A percentile compares a stretch with the other conserved stretches of the same genome.
These are phyloP conservation scores for Zopfia rhizophila DNA, from an alignment of 2,329 filamentous ascomycete species.

Conservation along the genomic window DNA sequence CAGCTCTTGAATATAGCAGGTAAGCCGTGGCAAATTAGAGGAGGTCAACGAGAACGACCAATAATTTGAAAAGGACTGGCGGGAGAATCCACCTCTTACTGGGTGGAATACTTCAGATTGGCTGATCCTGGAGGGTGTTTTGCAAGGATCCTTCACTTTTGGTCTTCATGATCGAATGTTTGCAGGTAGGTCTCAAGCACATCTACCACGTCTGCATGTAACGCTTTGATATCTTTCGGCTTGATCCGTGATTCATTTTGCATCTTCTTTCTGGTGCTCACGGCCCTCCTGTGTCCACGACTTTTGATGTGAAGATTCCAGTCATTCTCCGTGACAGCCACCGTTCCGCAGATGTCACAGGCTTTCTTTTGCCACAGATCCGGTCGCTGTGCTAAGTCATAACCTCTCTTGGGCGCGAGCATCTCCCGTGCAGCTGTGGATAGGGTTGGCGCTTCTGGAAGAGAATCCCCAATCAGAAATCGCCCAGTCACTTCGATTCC, in stretches of 20 bases:
- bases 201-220: slow-evolving; percentile 31
- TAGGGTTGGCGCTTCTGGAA: slow-evolving; percentile 66
- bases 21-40: no score
- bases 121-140: no score
- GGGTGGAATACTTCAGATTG: no score
- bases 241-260: slow-evolving; percentile 22
- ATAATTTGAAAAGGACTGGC: no score
- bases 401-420: slow-evolving; percentile 65
- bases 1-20: no score
- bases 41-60: no score
- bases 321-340: slow-evolving; percentile 65
- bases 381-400: slow-evolving; percentile 55
- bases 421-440: slow-evolving; percentile 66
- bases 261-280: slow-evolving; percentile 39
- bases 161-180: slow-evolving; percentile 16
- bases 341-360: slow-evolving; percentile 76
- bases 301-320: slow-evolving; percentile 68
- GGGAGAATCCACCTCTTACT: no score
- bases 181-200: slow-evolving; percentile 34
- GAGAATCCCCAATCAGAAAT: slow-evolving; percentile 67
- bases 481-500: slow-evolving; percentile 69
- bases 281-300: slow-evolving; percentile 61
- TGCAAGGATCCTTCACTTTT: no score
- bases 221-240: slow-evolving; percentile 5
- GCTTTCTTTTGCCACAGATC: slow-evolving; percentile 63